These are phyloP conservation scores for Monilinia aucupariae DNA, from an alignment of 2,329 filamentous ascomycete species.

Conservation along the genomic window DNA sequence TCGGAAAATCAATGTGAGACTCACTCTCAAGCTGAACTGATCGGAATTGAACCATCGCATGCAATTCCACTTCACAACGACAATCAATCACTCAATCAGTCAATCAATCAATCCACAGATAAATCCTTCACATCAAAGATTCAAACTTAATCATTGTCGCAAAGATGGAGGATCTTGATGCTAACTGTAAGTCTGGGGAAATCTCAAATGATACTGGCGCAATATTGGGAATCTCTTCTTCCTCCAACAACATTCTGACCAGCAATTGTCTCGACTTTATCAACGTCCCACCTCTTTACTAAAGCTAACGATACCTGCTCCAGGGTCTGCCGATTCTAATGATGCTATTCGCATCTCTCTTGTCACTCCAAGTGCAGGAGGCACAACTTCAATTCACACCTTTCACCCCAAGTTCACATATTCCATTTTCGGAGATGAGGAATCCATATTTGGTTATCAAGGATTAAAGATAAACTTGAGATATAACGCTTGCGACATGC, in stretches of 20 bases:
- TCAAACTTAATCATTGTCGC: slow-evolving; percentile 1
- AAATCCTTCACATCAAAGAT: neutral
- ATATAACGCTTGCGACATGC: slow-evolving; percentile 65
- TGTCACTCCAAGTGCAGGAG: slow-evolving; percentile 44
- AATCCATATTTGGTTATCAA: slow-evolving; percentile 86
- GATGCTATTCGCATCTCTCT: slow-evolving; percentile 59
- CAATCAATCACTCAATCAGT: no score
- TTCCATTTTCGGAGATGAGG: slow-evolving; percentile 86
- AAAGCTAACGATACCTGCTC: slow-evolving; percentile 2
- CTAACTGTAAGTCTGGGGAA: slow-evolving; percentile 26
- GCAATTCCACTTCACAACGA: slow-evolving; percentile 4
- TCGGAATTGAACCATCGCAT: neutral
- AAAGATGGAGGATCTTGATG: slow-evolving; percentile 24
- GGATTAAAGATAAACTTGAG: slow-evolving; percentile 70
- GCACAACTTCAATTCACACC: slow-evolving; percentile 53
- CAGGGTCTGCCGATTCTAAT: slow-evolving; percentile 34
- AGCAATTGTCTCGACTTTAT: neutral
- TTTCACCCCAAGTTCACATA: slow-evolving; percentile 90
- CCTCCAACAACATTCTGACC: no score
- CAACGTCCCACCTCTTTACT: neutral
- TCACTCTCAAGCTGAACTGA: neutral
- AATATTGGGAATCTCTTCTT: no score
- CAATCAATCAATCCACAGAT: no score
- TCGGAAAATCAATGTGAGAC: slow-evolving; percentile 25
- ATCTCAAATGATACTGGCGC: neutral